Evolutionary conservation across 176 grass and related monocot species (phyloP).

Genomic region (Eremochloa ophiuroides): DNA sequence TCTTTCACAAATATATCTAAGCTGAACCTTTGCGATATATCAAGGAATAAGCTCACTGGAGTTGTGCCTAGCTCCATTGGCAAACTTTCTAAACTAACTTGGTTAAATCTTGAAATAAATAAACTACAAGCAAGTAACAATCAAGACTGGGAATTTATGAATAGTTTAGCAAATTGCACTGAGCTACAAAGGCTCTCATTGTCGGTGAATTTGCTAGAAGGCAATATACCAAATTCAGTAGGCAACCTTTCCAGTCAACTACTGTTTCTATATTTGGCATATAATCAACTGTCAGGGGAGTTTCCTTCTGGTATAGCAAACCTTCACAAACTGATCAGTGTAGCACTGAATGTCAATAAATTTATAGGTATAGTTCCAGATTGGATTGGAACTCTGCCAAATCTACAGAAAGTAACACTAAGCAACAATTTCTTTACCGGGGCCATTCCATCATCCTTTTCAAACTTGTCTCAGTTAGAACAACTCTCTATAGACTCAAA

Average conservation of each 20-base stretch:
- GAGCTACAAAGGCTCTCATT: not conserved
- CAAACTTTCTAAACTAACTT: not conserved
- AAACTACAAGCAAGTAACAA: not conserved
- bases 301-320: not conserved
- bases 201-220: not conserved
- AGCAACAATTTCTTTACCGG: not conserved
- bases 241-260: not conserved
- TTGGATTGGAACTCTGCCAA: not conserved
- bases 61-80: not conserved
- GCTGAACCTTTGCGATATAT: not conserved
- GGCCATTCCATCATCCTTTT: not conserved
- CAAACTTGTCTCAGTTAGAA: not conserved
- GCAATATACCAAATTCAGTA: not conserved
- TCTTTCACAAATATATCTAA: slow-evolving; percentile 5
- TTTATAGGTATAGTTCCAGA: not conserved
- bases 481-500: not conserved
- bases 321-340: not conserved
- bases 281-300: not conserved
- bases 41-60: not conserved
- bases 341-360: not conserved
- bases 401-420: not conserved
- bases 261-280: not conserved
- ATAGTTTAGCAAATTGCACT: not conserved
- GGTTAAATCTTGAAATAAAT: not conserved
- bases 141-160: slow-evolving; percentile 22